Evolutionary conservation across 2,329 filamentous ascomycete genomes (phyloP).

Genomic region (Triangularia setosa): DNA sequence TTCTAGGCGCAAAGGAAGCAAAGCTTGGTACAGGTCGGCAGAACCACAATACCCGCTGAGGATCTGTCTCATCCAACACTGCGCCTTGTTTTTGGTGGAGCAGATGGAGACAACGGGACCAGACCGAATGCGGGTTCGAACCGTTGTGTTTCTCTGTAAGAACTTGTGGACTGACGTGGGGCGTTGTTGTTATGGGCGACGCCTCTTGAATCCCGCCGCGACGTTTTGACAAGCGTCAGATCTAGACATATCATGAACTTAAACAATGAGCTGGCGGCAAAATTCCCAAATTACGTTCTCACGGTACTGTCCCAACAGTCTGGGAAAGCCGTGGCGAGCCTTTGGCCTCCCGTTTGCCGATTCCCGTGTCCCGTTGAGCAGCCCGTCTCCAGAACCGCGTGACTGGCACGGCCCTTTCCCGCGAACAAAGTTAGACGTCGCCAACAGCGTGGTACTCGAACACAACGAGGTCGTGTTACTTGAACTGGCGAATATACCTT

Average conservation of each 20-base stretch:
- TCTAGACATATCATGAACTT: neutral
- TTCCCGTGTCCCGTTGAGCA: neutral
- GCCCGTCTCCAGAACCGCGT: neutral
- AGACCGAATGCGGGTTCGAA: neutral
- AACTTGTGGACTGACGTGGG: too few relatives aligned
- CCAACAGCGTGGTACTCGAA: neutral
- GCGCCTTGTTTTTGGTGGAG: neutral
- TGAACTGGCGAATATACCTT: neutral
- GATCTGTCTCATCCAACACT: neutral
- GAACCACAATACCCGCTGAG: neutral
- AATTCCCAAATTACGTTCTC: neutral
- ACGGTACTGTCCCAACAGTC: neutral
- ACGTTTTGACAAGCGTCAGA: neutral
- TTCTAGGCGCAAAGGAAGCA: neutral
- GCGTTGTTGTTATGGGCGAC: too few relatives aligned
- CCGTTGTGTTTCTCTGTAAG: too few relatives aligned
- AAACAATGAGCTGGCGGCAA: too few relatives aligned
- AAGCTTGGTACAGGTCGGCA: neutral
- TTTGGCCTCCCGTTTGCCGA: neutral
- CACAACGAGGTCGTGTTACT: neutral
- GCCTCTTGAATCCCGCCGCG: neutral
- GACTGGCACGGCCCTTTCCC: neutral
- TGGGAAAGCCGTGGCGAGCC: neutral
- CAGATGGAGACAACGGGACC: neutral
- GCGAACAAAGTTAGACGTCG: neutral